Evolutionary conservation across 345 rosid genomes (phyloP), one percentile per base, ranked within the genome.

Genomic region (Melastoma malabathricum): DNA sequence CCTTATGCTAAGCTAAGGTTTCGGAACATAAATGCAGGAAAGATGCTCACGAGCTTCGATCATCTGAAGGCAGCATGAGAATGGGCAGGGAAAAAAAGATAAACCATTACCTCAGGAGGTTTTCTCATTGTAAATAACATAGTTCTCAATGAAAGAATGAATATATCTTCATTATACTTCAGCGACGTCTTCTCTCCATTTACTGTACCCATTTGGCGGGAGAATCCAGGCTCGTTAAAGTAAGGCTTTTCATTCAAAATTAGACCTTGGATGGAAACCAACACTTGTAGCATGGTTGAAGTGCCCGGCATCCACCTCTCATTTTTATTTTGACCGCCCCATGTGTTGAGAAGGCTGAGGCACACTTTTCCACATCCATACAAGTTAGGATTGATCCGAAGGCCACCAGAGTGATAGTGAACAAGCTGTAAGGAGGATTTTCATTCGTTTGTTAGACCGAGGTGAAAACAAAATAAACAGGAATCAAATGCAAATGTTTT

Each of bases 211-310:
- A 63, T 66, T 19, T 22, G 4, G 13, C 18, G 44, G 60, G 60
- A 92, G 56, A 44, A 77, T 15, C 94, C 94, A 41, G 98, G 98
- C 77, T 86, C 98, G 65, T 90, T 90, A 61, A 76, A 86, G 68
- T 65, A 90, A 43, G 98, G 98, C 50, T 80, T 72, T 53, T 75
- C 71, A 63, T 86, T 86, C 72, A 90, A 76, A 57, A 90, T 84
- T 65, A 90, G 72, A 39, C 85, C 96, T 68, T 90, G 98, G 58
- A 90, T 86, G 18, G 98, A 90, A 12, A 90, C 92, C 56, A 90
- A 76, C 68, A 90, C 96, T 75, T 90, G 98, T 13, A 86, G 71
- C 73, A 77, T 75, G 25, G 92, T 86, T 13, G 98, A 90, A 44
- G 62, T 59, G 31, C 75, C 75, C 58, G 96, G 89, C 43, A 75